These are phyloP conservation scores for Penicillium sp. DNA, from an alignment of 2,329 filamentous ascomycete species.

Conservation along the genomic window DNA sequence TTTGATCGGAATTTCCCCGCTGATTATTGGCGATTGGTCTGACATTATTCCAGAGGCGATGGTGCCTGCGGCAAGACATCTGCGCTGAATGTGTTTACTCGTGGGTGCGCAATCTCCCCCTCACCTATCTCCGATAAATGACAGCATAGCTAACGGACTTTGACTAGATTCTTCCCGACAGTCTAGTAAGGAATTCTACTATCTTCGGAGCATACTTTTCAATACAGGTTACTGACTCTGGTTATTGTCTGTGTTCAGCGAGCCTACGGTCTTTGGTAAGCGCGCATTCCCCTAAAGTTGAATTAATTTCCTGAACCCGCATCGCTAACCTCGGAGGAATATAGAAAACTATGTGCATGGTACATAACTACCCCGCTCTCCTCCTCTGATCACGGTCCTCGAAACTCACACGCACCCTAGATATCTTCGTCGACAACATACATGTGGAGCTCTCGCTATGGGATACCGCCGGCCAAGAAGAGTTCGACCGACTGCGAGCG, in stretches of 20 bases:
- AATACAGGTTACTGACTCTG: slow-evolving; percentile 23
- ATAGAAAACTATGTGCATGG: slow-evolving; percentile 96
- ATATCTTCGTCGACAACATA: slow-evolving; percentile 96
- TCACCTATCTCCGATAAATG: slow-evolving; percentile 1
- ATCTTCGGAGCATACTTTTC: neutral
- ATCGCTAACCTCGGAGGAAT: slow-evolving; percentile 12
- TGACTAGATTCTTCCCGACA: slow-evolving; percentile 82
- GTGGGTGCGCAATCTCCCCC: slow-evolving; percentile 65
- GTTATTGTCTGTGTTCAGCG: slow-evolving; percentile 48
- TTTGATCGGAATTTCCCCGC: neutral
- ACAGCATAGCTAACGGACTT: slow-evolving; percentile 21
- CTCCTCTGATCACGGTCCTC: slow-evolving; percentile 1
- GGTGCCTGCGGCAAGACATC: slow-evolving; percentile 98
- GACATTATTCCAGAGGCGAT: slow-evolving; percentile 66
- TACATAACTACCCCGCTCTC: slow-evolving; percentile 43
- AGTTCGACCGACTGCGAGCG: slow-evolving; percentile 94
- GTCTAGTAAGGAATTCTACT: slow-evolving; percentile 66
- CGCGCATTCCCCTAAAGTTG: slow-evolving; percentile 7
- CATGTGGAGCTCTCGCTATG: slow-evolving; percentile 97
- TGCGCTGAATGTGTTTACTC: slow-evolving; percentile 94
- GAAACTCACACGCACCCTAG: slow-evolving; percentile 48
- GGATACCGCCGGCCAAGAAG: slow-evolving; percentile 98
- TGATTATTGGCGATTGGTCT: slow-evolving; percentile 15
- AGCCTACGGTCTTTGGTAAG: slow-evolving; percentile 85
- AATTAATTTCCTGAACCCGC: neutral